A percentile compares a stretch with the other conserved stretches of the same genome.
Conservation (phyloP, 2,329 filamentous ascomycete species). For the Cordyceps cicadae region DNA sequence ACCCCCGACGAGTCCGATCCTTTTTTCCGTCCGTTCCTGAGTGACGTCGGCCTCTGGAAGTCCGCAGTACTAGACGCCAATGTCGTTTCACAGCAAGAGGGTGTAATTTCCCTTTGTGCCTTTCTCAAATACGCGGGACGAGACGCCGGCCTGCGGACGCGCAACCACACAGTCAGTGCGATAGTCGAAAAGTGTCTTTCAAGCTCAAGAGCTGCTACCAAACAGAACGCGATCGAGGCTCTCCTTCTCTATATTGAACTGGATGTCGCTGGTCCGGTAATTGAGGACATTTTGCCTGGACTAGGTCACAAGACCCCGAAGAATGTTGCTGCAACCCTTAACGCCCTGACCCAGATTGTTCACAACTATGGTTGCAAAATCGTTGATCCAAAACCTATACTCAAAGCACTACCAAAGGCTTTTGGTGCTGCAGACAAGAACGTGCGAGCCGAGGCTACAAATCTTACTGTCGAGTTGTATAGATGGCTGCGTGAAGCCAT, state of each 20-base stretch:
- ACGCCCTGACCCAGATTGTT: slow-evolving; percentile 73
- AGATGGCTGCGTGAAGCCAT: slow-evolving; percentile 95
- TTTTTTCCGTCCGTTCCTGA: slow-evolving; percentile 77
- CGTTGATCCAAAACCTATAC: slow-evolving; percentile 82
- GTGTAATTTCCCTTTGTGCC: slow-evolving; percentile 75
- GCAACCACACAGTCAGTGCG: slow-evolving; percentile 62
- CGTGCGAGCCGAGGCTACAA: slow-evolving; percentile 86
- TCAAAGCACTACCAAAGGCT: slow-evolving; percentile 80
- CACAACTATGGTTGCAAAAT: slow-evolving; percentile 94
- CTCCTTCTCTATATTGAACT: slow-evolving; percentile 83
- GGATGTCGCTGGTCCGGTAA: slow-evolving; percentile 73
- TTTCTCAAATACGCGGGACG: slow-evolving; percentile 87
- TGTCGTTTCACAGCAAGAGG: slow-evolving; percentile 92
- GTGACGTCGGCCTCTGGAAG: slow-evolving; percentile 84
- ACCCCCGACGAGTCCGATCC: slow-evolving; percentile 80
- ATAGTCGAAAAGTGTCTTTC: slow-evolving; percentile 88
- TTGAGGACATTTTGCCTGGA: slow-evolving; percentile 81
- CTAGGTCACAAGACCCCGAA: slow-evolving; percentile 88
- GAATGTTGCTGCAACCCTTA: slow-evolving; percentile 63
- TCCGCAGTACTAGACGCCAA: slow-evolving; percentile 88
- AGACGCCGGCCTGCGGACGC: slow-evolving; percentile 70
- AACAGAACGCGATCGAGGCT: slow-evolving; percentile 78
- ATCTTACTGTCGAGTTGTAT: slow-evolving; percentile 87
- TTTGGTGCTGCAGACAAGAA: slow-evolving; percentile 98
- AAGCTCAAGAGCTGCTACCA: slow-evolving; percentile 80